Evolutionary conservation across 2,329 filamentous ascomycete genomes (phyloP).

Genomic region (Dothideomycetes sp.): DNA sequence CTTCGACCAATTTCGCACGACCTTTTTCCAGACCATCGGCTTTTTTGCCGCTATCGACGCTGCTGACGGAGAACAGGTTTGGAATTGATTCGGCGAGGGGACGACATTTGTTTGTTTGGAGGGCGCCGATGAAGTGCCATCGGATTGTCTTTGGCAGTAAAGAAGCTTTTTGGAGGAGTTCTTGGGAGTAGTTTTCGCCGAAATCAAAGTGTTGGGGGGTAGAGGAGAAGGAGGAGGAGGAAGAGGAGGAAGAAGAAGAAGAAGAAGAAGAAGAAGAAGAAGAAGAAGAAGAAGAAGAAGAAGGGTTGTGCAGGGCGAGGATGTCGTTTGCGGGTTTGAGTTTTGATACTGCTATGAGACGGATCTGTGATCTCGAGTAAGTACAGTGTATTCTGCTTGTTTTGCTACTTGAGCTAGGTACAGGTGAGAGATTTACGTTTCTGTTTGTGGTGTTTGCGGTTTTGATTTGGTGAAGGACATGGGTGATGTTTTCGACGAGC

Average conservation of each 20-base stretch:
- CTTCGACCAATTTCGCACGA: constrained; percentile 49
- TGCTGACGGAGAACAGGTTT: constrained; percentile 86
- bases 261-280: no score
- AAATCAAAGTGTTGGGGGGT: constrained; percentile 59
- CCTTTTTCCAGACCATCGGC: constrained; percentile 71
- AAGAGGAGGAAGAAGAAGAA: no score
- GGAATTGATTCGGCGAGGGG: constrained; percentile 70
- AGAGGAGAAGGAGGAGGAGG: no score
- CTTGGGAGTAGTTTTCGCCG: constrained; percentile 83
- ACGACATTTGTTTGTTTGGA: constrained; percentile 92
- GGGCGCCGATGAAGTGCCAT: constrained; percentile 95
- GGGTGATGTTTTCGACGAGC: constrained; percentile 36
- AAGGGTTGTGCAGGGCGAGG: constrained; percentile 61
- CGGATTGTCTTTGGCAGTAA: constrained; percentile 66
- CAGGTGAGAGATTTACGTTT: constrained; percentile 20
- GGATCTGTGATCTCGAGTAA: constrained; percentile 45
- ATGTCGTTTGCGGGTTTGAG: constrained; percentile 90
- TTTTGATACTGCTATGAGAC: constrained; percentile 92
- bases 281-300: no score
- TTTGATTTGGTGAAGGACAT: constrained; percentile 33
- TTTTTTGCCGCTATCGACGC: constrained; percentile 81
- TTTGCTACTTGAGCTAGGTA: background rate
- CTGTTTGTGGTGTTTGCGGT: constrained; percentile 27
- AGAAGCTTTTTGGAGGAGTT: constrained; percentile 75
- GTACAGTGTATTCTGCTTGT: background rate